Evolutionary conservation across 1,284 basidiomycete species (phyloP), one percentile per base, ranked within the genome.

Genomic region (Cutaneotrichosporon dermatis): DNA sequence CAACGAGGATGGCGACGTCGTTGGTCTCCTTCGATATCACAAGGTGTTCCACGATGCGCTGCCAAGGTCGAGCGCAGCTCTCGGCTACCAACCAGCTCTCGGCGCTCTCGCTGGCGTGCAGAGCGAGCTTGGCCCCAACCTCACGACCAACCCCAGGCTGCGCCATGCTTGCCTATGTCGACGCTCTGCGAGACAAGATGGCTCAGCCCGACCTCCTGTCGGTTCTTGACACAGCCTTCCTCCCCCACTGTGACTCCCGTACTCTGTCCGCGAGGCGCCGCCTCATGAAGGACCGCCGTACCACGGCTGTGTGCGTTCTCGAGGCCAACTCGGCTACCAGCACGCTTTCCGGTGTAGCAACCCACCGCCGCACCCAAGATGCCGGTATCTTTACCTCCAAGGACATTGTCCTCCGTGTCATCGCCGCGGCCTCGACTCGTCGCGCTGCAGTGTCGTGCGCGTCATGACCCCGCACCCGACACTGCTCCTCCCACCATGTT

Each of bases 391-490:
- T 99, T 75, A 99, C 96, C 4, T 93, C 90, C 80, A 99, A 99
- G 79, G 96, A 99, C 76, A 86, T 99, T 64, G 96, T 99, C 34
- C 81, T 99, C 66, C 86, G 96, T 55, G 96, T 99, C 59, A 99
- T 99, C 70, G 96, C 96, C 13, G 96, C 96, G 96, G 95, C 9
- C 81, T 99, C 70, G 95, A 99, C 75, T 86, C 94, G 9, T 85
- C 84, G 59, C 85, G 92, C 64, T 99, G 96, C 80, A 94, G 91
- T 66, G 96, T 99, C 51, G 92, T 99, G 8, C 83, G 96, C 45
- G 96, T 99, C 56, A 99, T 99, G 96, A 99, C 96, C 0, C 96
- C 96, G 36, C 96, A 99, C 78, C 96, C 1, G 96, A 99, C 74
- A 93, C 90, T 11, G 96, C 94, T 9, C 85, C 89, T 54, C 96